These are phyloP conservation scores for Trypethelium eluteriae DNA, from an alignment of 495 filamentous ascomycete genomes.

Conservation along the genomic window DNA sequence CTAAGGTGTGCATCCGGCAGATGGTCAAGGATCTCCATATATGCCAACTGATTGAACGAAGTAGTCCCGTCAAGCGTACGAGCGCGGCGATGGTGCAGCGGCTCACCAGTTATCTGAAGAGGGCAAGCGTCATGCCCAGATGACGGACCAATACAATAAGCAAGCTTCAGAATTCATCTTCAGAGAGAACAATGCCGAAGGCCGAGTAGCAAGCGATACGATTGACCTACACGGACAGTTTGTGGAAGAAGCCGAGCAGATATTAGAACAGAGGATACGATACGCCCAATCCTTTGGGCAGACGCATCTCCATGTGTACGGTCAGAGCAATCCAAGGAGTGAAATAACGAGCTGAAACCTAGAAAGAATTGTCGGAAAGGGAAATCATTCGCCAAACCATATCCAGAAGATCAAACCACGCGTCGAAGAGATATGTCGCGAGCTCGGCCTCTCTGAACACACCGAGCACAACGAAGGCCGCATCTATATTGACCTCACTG, in stretches of 20 bases:
- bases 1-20: neutral
- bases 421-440: slow-evolving; percentile 75
- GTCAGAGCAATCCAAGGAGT: neutral
- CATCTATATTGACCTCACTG: slow-evolving; percentile 65
- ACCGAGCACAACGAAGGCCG: slow-evolving; percentile 83
- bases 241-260: slow-evolving; percentile 87
- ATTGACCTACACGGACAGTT: slow-evolving; percentile 93
- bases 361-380: slow-evolving; percentile 78
- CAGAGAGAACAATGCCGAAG: slow-evolving; percentile 75
- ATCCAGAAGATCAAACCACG: slow-evolving; percentile 87
- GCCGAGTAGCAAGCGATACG: slow-evolving; percentile 63
- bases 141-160: slow-evolving; percentile 74
- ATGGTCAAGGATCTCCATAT: slow-evolving; percentile 24
- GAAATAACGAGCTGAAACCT: neutral
- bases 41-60: neutral
- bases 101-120: slow-evolving; percentile 78
- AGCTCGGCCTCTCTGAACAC: slow-evolving; percentile 70
- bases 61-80: slow-evolving; percentile 60
- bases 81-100: slow-evolving; percentile 63
- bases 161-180: slow-evolving; percentile 93
- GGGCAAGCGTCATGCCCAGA: slow-evolving; percentile 70
- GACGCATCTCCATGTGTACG: slow-evolving; percentile 66
- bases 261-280: slow-evolving; percentile 72
- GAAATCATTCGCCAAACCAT: slow-evolving; percentile 71
- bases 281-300: slow-evolving; percentile 64